These are phyloP conservation scores for Fusarium miscanthi DNA, from an alignment of 2,329 filamentous ascomycete species.

Conservation along the genomic window DNA sequence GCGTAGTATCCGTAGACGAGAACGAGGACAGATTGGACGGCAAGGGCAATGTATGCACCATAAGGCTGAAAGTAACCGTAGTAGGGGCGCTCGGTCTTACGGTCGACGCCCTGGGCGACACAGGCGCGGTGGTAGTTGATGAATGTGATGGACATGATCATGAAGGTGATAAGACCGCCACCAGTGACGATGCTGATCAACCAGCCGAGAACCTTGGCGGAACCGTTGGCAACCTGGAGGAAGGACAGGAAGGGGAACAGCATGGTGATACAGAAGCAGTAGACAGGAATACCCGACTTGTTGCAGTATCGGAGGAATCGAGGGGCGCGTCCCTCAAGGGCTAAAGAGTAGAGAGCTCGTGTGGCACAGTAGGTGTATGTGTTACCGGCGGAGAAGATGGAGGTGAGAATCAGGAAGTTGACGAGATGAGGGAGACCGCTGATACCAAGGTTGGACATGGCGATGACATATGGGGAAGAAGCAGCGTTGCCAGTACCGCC, in stretches of 20 bases:
- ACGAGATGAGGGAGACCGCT: constrained; percentile 64
- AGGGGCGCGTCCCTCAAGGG: constrained; percentile 59
- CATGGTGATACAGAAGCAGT: constrained; percentile 64
- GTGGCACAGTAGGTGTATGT: constrained; percentile 59
- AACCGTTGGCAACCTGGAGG: constrained; percentile 59
- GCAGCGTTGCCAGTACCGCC: constrained; percentile 57
- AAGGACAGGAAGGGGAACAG: constrained; percentile 63
- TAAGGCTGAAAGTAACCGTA: constrained; percentile 54
- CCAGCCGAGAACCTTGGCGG: constrained; percentile 62
- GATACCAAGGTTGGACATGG: constrained; percentile 64
- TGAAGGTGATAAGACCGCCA: constrained; percentile 69
- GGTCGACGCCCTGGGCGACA: constrained; percentile 62
- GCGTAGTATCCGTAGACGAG: constrained; percentile 65
- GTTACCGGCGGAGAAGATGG: constrained; percentile 47
- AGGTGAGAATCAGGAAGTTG: constrained; percentile 61
- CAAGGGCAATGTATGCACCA: constrained; percentile 58
- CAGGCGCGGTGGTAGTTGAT: constrained; percentile 63
- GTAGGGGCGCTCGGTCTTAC: constrained; percentile 66
- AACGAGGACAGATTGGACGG: constrained; percentile 55
- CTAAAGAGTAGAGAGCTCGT: constrained; percentile 61
- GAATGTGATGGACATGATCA: constrained; percentile 61
- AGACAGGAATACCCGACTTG: constrained; percentile 68
- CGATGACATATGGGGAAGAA: constrained; percentile 55
- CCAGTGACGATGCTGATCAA: constrained; percentile 66
- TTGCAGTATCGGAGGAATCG: constrained; percentile 67